A percentile compares a stretch with the other conserved stretches of the same genome.
phyloP scores from a whole-genome alignment of 805 yeast genomes.

The Starmerella stellata region DNA sequence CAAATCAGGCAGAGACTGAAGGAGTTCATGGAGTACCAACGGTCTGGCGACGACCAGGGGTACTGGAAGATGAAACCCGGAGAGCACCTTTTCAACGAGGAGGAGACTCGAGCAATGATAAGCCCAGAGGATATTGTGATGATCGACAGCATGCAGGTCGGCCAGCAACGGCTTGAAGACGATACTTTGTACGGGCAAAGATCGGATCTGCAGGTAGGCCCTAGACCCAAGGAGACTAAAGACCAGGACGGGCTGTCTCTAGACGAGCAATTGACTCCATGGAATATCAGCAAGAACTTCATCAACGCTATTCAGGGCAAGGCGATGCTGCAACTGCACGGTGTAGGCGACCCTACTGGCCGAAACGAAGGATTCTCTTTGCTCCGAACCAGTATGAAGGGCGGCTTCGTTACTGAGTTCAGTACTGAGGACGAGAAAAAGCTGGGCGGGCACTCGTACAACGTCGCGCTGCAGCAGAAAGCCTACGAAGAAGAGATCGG shows the following conservation, averaged over 20 bases:
- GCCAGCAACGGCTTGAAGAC: slow-evolving; percentile 78
- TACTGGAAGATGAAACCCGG: slow-evolving; percentile 71
- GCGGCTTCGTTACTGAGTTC: slow-evolving; percentile 44
- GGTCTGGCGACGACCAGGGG: slow-evolving; percentile 87
- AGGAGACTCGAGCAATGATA: slow-evolving; percentile 61
- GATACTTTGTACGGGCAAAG: slow-evolving; percentile 35
- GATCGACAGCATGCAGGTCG: slow-evolving; percentile 80
- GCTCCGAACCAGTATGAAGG: slow-evolving; percentile 82
- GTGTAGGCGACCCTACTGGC: slow-evolving; percentile 89
- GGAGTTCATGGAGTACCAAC: slow-evolving; percentile 94
- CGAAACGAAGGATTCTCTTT: slow-evolving; percentile 79
- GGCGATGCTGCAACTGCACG: slow-evolving; percentile 87
- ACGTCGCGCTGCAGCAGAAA: slow-evolving; percentile 71
- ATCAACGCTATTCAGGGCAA: slow-evolving; percentile 89
- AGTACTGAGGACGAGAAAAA: slow-evolving; percentile 18
- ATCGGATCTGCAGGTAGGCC: slow-evolving; percentile 24
- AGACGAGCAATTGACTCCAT: slow-evolving; percentile 76
- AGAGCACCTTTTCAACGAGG: slow-evolving; percentile 54
- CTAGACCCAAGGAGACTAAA: slow-evolving; percentile 6
- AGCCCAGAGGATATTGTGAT: slow-evolving; percentile 80
- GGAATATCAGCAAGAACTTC: slow-evolving; percentile 87
- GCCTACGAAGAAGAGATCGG: slow-evolving; percentile 80
- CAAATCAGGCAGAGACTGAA: slow-evolving; percentile 88
- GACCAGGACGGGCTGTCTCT: slow-evolving; percentile 34
- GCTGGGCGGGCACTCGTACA: slow-evolving; percentile 51